A percentile compares a stretch with the other conserved stretches of the same genome.
Conservation (phyloP, 352 stramenopile species). For the Phytophthora agathidicida region DNA sequence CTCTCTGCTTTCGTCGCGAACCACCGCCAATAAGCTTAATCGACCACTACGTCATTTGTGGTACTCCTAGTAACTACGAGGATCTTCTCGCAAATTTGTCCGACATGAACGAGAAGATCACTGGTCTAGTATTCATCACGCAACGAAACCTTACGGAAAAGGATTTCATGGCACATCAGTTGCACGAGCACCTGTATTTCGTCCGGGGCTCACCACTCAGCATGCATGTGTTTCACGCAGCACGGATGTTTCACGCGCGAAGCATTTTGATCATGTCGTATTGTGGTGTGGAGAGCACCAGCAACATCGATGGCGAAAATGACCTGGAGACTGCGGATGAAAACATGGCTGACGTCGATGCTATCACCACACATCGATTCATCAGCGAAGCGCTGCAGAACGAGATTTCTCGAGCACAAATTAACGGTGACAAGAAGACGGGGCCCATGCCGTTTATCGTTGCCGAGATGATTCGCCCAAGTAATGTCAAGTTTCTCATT, state of each 20-base stretch:
- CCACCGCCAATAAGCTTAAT: conserved; percentile 37
- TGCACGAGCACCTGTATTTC: conserved; percentile 68
- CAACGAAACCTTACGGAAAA: conserved; percentile 52
- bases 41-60: conserved; percentile 74
- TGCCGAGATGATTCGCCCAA: conserved; percentile 74
- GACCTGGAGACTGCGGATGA: conserved; percentile 56
- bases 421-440: conserved; percentile 18
- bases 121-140: conserved; percentile 63
- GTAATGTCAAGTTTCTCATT: conserved; percentile 76
- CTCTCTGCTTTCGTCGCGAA: conserved; percentile 43
- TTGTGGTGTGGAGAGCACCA: conserved; percentile 51
- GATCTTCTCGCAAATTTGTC: conserved; percentile 60
- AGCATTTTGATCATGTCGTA: conserved; percentile 81
- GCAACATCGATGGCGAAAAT: conserved; percentile 29
- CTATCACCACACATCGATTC: conserved; percentile 78
- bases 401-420: conserved; percentile 23
- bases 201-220: conserved; percentile 70
- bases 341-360: conserved; percentile 80
- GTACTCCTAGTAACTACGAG: conserved; percentile 61
- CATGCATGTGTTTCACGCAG: conserved; percentile 59
- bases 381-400: conserved; percentile 77
- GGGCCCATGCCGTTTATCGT: conserved; percentile 57
- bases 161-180: conserved; percentile 47
- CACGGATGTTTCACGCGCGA: conserved; percentile 58
- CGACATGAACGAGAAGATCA: conserved; percentile 48